These are phyloP conservation scores for Chlamydomonas urium DNA, from an alignment of 139 green algal species.

Conservation along the genomic window DNA sequence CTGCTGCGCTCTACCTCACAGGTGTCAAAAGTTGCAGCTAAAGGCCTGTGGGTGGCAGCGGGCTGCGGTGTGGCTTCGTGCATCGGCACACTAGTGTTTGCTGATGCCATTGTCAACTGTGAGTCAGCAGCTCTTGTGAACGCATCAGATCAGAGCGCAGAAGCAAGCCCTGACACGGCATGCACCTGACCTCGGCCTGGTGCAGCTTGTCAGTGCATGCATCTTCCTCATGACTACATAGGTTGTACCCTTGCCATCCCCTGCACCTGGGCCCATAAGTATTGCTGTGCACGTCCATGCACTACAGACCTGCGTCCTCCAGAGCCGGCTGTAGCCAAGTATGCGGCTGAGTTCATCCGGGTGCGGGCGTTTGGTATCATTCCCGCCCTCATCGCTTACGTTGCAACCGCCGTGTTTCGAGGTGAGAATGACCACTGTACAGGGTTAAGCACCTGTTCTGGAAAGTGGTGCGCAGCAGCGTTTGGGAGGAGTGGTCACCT, in stretches of 20 bases:
- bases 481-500: too few relatives aligned
- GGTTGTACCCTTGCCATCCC: not conserved
- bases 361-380: conserved; percentile 36
- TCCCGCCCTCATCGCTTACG: conserved; percentile 46
- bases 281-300: not conserved
- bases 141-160: not conserved
- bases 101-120: conserved; percentile 24
- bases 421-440: too few relatives aligned
- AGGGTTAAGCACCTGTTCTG: too few relatives aligned
- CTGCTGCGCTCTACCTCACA: not conserved
- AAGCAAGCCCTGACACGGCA: not conserved
- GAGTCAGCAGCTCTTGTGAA: conserved; percentile 5
- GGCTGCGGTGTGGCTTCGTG: conserved; percentile 13
- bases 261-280: too few relatives aligned
- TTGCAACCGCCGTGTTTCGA: conserved; percentile 50
- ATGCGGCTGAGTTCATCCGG: conserved; percentile 47
- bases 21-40: conserved; percentile 31
- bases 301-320: conserved; percentile 26
- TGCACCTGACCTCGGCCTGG: not conserved
- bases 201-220: not conserved
- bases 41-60: conserved; percentile 41
- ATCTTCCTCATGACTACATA: not conserved
- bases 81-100: conserved; percentile 14
- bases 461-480: too few relatives aligned
- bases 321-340: conserved; percentile 31